Evolutionary conservation across 2,329 filamentous ascomycete genomes (phyloP).

Genomic region (Davidsoniella australis): DNA sequence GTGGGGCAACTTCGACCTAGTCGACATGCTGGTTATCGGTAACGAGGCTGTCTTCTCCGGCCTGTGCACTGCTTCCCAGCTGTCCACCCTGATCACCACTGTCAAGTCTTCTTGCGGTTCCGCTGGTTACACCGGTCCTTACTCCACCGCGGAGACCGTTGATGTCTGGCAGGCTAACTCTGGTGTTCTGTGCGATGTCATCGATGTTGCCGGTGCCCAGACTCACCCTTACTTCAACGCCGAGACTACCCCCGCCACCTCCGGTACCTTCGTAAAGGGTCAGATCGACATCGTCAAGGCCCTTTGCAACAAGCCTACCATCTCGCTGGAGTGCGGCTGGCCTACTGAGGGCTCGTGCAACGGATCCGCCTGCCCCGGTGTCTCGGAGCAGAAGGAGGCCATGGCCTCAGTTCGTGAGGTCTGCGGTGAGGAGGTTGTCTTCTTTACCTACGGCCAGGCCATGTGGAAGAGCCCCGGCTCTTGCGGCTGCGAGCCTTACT

Average conservation of each 20-base stretch:
- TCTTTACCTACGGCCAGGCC: slow-evolving; percentile 73
- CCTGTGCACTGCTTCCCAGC: slow-evolving; percentile 44
- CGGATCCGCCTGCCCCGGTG: slow-evolving; percentile 53
- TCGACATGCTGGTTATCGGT: slow-evolving; percentile 69
- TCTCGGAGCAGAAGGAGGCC: slow-evolving; percentile 49
- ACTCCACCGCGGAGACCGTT: slow-evolving; percentile 78
- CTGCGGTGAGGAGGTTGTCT: slow-evolving; percentile 51
- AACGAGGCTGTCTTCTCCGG: slow-evolving; percentile 80
- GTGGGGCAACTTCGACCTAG: slow-evolving; percentile 59
- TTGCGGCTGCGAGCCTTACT: slow-evolving; percentile 64
- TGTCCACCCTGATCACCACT: slow-evolving; percentile 52
- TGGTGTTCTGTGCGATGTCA: slow-evolving; percentile 45
- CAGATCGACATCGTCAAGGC: slow-evolving; percentile 55
- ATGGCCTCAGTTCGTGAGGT: slow-evolving; percentile 51
- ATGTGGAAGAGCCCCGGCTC: slow-evolving; percentile 59
- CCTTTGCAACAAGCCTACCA: slow-evolving; percentile 58
- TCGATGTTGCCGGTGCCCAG: slow-evolving; percentile 73
- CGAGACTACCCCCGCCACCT: slow-evolving; percentile 40
- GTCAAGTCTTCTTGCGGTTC: slow-evolving; percentile 44
- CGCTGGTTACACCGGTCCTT: slow-evolving; percentile 53
- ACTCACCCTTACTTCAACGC: slow-evolving; percentile 91
- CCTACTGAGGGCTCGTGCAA: slow-evolving; percentile 54
- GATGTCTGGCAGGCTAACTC: slow-evolving; percentile 54
- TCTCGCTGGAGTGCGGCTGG: slow-evolving; percentile 88
- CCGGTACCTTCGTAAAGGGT: slow-evolving; percentile 58